These are phyloP conservation scores for Linderina pennispora DNA, from an alignment of 192 early-diverging fungal species.

Conservation along the genomic window DNA sequence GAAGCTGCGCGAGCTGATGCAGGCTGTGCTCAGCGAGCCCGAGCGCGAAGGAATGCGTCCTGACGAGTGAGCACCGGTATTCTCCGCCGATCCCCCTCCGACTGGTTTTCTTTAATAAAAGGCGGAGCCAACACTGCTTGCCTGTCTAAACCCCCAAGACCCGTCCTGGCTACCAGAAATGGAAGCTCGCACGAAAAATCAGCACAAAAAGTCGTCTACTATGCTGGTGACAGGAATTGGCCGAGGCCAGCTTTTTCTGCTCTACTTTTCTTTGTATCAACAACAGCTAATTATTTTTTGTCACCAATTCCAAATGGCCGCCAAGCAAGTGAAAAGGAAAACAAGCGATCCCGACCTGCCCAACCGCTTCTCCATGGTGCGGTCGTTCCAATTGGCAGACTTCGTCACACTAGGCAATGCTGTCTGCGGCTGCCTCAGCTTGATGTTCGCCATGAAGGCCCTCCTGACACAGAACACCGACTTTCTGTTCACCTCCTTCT, in stretches of 20 bases:
- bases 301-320: not conserved
- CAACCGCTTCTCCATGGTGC: conserved; percentile 47
- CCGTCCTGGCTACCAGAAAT: too few species aligned
- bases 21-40: conserved; percentile 39
- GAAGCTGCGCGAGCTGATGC: conserved; percentile 47
- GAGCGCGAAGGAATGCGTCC: too few species aligned
- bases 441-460: conserved; percentile 69
- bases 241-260: too few species aligned
- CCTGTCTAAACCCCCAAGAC: too few species aligned
- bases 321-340: conserved; percentile 22
- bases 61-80: too few species aligned
- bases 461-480: conserved; percentile 55
- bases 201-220: too few species aligned
- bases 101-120: too few species aligned
- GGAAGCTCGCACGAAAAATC: too few species aligned
- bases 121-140: too few species aligned
- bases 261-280: too few species aligned
- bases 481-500: conserved; percentile 57
- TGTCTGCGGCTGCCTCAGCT: conserved; percentile 66
- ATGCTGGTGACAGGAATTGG: too few species aligned
- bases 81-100: too few species aligned
- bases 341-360: conserved; percentile 36
- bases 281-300: not conserved
- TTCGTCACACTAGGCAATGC: conserved; percentile 83
- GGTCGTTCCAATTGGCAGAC: conserved; percentile 74